Evolutionary conservation across 176 grass and related monocot genomes (phyloP).

Genomic region (Juncus effusus): DNA sequence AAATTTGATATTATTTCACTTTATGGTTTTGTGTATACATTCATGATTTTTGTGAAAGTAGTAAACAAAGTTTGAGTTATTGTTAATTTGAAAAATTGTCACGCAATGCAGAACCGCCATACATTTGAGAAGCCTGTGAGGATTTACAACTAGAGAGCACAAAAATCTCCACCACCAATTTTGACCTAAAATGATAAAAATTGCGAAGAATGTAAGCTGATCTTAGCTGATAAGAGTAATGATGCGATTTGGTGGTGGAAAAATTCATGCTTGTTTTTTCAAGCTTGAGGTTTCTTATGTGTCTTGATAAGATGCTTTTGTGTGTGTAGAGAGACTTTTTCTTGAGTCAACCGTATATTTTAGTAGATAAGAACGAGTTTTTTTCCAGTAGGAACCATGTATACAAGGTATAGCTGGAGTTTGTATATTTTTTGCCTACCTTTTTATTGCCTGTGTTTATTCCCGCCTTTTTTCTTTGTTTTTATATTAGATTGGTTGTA

Average conservation of each 20-base stretch:
- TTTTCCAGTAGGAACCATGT: constrained; percentile 38
- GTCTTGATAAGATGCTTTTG: constrained; percentile 37
- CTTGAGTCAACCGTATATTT: constrained; percentile 26
- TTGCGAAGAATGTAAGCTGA: constrained; percentile 24
- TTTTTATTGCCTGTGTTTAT: constrained; percentile 38
- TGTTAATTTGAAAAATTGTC: constrained; percentile 5
- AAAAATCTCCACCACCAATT: constrained; percentile 25
- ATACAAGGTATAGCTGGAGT: constrained; percentile 41
- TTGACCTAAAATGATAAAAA: constrained; percentile 37
- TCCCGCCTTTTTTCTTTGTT: constrained; percentile 21
- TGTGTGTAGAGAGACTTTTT: constrained; percentile 38
- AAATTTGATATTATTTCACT: background rate
- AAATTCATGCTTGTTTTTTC: background rate
- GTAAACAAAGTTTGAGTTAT: background rate
- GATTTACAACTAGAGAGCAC: constrained; percentile 76
- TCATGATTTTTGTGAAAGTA: background rate
- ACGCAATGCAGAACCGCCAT: constrained; percentile 73
- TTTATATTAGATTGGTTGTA: constrained; percentile 37
- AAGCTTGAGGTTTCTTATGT: constrained; percentile 16
- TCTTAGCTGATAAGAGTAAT: background rate
- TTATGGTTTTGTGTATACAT: background rate
- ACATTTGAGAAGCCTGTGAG: constrained; percentile 93
- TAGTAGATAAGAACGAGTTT: constrained; percentile 59
- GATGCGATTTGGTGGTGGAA: too few relatives aligned
- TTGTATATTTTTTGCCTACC: constrained; percentile 4